Base-by-base conservation (phyloP, 129 eudicot species). In the Tagetes patula region DNA sequence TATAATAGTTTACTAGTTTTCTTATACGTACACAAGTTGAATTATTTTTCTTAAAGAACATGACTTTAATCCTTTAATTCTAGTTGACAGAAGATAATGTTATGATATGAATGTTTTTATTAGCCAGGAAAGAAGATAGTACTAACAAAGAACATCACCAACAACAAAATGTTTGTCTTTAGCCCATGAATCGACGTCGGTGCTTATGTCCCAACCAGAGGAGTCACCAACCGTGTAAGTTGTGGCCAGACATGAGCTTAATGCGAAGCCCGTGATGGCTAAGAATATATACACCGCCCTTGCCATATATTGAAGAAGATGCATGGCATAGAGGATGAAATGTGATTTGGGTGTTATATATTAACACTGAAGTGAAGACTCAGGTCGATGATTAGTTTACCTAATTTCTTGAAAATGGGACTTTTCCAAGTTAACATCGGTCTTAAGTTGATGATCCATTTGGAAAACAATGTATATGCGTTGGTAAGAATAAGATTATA, bases 131-230 rank as follows among this genome's bases (percentile, higher is more conserved):
- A 14, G 34, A 46, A 13, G 7, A 58, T 67, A n/a, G n/a, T n/a
- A 82, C 94, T 77, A 74, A 92, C 96, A 12, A 0, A 92, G 85
- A 64, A 83, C 77, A 49, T 92, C 98, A 6, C 98, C 98, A 12
- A 81, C 87, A 2, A 68, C 46, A 60, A 87, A 93, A 20, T 31
- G 84, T 82, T 92, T 92, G 86, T 42, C 88, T n/a, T 14, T 30
- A 8, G 72, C 71, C 98, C 98, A 92, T 3, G 95, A 67, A 58
- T 82, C 90, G 1, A 89, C 82, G 46, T 87, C 86, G 12, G 91
- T 83, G 82, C 96, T 89, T 37, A 92, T 83, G 76, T 92, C 98
- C 96, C 98, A 92, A 56, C 98, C 98, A 8, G 92, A 75, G 34
- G 12, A 82, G 54, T 81, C 98, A 0, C 98, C 98, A 7, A 92